Conservation (phyloP, 1,284 basidiomycete genomes). For the Farysia itapuensis region DNA sequence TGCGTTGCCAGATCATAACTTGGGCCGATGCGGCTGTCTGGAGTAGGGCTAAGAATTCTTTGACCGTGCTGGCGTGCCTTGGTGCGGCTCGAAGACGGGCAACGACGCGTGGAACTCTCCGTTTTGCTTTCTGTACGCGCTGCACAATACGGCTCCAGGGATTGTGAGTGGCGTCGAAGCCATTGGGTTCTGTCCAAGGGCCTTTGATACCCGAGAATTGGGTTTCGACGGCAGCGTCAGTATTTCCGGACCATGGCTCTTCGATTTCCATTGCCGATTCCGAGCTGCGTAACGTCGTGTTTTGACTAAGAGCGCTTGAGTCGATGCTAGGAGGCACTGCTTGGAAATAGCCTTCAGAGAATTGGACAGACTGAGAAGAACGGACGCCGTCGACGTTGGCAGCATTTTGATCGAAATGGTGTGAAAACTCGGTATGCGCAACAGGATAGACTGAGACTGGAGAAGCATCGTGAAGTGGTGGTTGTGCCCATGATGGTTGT, state of each 20-base stretch:
- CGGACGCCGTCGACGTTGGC: too few relatives aligned
- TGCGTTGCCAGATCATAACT: slow-evolving; percentile 33
- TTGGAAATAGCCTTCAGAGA: too few relatives aligned
- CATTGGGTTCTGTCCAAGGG: background rate
- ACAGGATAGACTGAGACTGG: background rate
- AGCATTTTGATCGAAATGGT: background rate
- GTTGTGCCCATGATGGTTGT: background rate
- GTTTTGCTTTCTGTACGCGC: slow-evolving; percentile 11
- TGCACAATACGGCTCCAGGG: slow-evolving; percentile 11
- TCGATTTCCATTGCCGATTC: background rate
- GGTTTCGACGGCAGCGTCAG: background rate
- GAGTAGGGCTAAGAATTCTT: slow-evolving; percentile 16
- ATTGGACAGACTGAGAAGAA: too few relatives aligned
- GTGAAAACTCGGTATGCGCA: too few relatives aligned
- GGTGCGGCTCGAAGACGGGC: slow-evolving; percentile 8
- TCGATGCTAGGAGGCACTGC: too few relatives aligned
- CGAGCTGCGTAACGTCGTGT: background rate
- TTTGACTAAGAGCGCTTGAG: background rate
- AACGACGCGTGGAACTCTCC: slow-evolving; percentile 10
- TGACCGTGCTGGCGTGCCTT: slow-evolving; percentile 16
- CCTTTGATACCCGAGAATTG: background rate
- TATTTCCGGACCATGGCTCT: background rate
- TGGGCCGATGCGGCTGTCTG: slow-evolving; percentile 21
- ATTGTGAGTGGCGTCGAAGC: background rate
- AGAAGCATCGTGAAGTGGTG: background rate